phyloP scores from a whole-genome alignment of 2,329 filamentous ascomycete species.

The Colletotrichum endophyticum region DNA sequence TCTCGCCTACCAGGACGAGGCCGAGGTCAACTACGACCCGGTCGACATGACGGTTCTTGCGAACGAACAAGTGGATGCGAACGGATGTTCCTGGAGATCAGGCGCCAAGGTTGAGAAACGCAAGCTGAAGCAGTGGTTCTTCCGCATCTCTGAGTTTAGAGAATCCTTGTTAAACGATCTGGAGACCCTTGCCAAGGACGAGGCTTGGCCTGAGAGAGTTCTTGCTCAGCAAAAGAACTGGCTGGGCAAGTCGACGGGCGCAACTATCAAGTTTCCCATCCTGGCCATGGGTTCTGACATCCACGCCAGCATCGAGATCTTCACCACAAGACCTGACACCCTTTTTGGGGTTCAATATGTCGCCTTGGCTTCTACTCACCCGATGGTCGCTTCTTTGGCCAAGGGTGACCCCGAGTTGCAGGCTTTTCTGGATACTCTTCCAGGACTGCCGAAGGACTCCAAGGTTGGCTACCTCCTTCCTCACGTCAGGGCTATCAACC shows the following conservation, averaged over 20 bases:
- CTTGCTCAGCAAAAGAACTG: slow-evolving; percentile 85
- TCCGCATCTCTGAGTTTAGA: slow-evolving; percentile 81
- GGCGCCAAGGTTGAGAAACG: slow-evolving; percentile 83
- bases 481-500: slow-evolving; percentile 67
- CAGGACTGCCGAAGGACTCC: slow-evolving; percentile 57
- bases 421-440: slow-evolving; percentile 70
- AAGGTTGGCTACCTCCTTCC: slow-evolving; percentile 73
- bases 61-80: slow-evolving; percentile 91
- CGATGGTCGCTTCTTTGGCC: slow-evolving; percentile 68
- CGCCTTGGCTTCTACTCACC: slow-evolving; percentile 76
- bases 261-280: slow-evolving; percentile 73
- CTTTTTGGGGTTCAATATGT: slow-evolving; percentile 88
- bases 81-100: slow-evolving; percentile 86
- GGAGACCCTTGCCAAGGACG: slow-evolving; percentile 64
- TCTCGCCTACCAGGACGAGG: slow-evolving; percentile 82
- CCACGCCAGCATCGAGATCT: slow-evolving; percentile 68
- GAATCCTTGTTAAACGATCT: slow-evolving; percentile 75
- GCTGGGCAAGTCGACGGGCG: slow-evolving; percentile 81
- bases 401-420: slow-evolving; percentile 65
- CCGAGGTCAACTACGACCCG: slow-evolving; percentile 89
- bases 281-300: slow-evolving; percentile 44
- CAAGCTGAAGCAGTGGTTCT: slow-evolving; percentile 86
- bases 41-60: slow-evolving; percentile 88
- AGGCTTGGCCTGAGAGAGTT: slow-evolving; percentile 83
- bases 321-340: slow-evolving; percentile 85